A percentile compares a stretch with the other conserved stretches of the same genome.
Conservation (phyloP, 257 asterid species). For the Plectranthus barbatus region DNA sequence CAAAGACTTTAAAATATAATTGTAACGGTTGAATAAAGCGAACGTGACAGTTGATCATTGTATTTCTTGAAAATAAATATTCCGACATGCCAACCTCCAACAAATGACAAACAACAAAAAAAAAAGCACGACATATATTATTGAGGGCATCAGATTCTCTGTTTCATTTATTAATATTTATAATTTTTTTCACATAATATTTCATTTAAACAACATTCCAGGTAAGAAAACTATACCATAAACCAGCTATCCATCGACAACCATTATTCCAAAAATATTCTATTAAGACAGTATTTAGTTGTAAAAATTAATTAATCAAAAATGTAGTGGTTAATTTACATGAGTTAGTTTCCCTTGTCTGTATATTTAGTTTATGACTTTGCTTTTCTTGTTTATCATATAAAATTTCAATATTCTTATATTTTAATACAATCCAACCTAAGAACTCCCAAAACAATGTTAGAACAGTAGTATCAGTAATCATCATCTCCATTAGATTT, state of each 20-base stretch:
- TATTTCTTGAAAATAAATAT: slow-evolving; percentile 17
- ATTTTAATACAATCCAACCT: too few relatives aligned
- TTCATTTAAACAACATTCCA: not conserved
- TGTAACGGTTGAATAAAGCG: slow-evolving; percentile 3
- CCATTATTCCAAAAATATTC: not conserved
- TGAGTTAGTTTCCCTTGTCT: too few relatives aligned
- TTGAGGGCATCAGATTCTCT: slow-evolving; percentile 42
- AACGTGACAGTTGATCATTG: slow-evolving; percentile 24
- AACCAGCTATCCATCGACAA: slow-evolving; percentile 4
- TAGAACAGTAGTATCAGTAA: too few relatives aligned
- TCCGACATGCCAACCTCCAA: slow-evolving; percentile 36
- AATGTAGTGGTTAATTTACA: too few relatives aligned
- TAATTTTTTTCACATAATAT: not conserved
- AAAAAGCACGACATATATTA: slow-evolving; percentile 1
- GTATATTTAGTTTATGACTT: too few relatives aligned
- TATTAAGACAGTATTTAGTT: not conserved
- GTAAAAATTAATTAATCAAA: not conserved
- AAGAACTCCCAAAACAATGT: too few relatives aligned
- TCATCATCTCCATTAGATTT: not conserved
- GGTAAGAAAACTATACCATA: not conserved
- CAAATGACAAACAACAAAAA: not conserved
- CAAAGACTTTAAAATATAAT: too few relatives aligned
- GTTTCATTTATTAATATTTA: slow-evolving; percentile 9
- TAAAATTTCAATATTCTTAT: too few relatives aligned
- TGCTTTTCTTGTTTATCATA: too few relatives aligned